These are phyloP conservation scores for Gracilaria caudata DNA, from an alignment of 23 red algal genomes.

Conservation along the genomic window DNA sequence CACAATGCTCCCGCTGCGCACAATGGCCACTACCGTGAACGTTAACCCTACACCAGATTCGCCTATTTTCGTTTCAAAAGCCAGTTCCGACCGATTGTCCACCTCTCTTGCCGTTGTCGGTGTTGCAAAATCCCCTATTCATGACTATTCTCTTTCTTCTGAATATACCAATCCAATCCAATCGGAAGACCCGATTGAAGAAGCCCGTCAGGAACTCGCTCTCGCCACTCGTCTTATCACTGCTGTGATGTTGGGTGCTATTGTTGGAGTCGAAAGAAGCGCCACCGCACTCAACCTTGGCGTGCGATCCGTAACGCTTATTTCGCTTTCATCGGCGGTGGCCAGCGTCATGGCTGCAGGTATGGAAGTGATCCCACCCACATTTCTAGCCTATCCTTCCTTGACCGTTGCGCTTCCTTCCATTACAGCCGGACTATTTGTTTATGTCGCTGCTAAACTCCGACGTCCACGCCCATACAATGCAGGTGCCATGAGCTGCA, in stretches of 20 bases:
- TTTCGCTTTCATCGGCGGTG: slow-evolving; percentile 32
- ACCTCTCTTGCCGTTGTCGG: background rate
- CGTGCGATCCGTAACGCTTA: slow-evolving; percentile 56
- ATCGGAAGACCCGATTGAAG: background rate
- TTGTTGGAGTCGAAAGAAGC: slow-evolving; percentile 51
- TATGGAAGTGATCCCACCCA: background rate
- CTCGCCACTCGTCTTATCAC: slow-evolving; percentile 64
- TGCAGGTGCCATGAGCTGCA: slow-evolving; percentile 4
- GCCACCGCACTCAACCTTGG: slow-evolving; percentile 64
- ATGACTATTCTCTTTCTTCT: slow-evolving; percentile 10
- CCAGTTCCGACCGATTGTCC: background rate
- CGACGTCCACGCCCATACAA: background rate
- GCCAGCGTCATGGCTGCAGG: slow-evolving; percentile 7
- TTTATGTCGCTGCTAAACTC: slow-evolving; percentile 8
- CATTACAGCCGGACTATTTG: background rate
- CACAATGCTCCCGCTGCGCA: background rate
- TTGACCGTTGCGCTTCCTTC: slow-evolving; percentile 4
- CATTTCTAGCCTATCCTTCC: background rate
- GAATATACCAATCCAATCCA: background rate
- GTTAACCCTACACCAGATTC: background rate
- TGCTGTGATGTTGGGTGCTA: slow-evolving; percentile 33
- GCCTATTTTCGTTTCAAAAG: background rate
- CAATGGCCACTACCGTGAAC: background rate
- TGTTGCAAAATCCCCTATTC: slow-evolving; percentile 28
- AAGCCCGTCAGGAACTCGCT: slow-evolving; percentile 36